Evolutionary conservation across 768 basidiomycete genomes (phyloP).

Genomic region (Kwoniella sp.): DNA sequence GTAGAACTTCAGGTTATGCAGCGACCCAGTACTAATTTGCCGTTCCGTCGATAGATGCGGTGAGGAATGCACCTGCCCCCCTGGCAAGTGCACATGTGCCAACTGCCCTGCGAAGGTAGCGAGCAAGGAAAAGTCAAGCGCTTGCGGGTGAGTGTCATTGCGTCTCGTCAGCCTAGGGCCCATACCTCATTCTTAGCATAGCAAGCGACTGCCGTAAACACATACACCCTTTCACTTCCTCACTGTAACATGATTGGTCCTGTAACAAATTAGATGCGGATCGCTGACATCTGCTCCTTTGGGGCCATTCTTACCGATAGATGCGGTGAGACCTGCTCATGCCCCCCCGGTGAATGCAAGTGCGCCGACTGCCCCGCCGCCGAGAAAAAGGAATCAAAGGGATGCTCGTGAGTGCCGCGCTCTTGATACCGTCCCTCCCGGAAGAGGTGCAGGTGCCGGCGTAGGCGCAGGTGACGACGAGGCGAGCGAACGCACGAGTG

Average conservation of each 20-base stretch:
- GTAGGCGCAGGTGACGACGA: not conserved
- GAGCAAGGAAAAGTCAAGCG: slow-evolving; percentile 9
- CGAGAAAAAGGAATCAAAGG: slow-evolving; percentile 12
- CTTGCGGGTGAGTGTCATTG: slow-evolving; percentile 20
- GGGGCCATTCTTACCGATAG: too few species aligned
- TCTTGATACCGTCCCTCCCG: not conserved
- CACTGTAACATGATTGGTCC: too few species aligned
- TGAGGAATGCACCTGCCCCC: slow-evolving; percentile 20
- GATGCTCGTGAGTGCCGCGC: slow-evolving; percentile 29
- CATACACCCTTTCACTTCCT: too few species aligned
- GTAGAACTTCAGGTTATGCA: too few species aligned
- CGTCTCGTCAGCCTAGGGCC: too few species aligned
- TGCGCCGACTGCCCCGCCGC: slow-evolving; percentile 41
- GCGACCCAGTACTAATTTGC: too few species aligned
- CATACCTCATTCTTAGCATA: too few species aligned
- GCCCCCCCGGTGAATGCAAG: slow-evolving; percentile 28
- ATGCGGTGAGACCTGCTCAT: slow-evolving; percentile 14
- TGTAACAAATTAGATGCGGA: too few species aligned
- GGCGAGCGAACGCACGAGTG: not conserved
- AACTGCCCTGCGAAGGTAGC: slow-evolving; percentile 37
- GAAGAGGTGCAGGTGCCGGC: not conserved
- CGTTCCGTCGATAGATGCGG: not conserved
- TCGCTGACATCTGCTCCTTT: too few species aligned
- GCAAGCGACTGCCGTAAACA: too few species aligned
- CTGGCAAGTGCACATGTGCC: slow-evolving; percentile 33